phyloP scores from a whole-genome alignment of 2,329 filamentous ascomycete species.

The Coniochaeta hoffmannii region DNA sequence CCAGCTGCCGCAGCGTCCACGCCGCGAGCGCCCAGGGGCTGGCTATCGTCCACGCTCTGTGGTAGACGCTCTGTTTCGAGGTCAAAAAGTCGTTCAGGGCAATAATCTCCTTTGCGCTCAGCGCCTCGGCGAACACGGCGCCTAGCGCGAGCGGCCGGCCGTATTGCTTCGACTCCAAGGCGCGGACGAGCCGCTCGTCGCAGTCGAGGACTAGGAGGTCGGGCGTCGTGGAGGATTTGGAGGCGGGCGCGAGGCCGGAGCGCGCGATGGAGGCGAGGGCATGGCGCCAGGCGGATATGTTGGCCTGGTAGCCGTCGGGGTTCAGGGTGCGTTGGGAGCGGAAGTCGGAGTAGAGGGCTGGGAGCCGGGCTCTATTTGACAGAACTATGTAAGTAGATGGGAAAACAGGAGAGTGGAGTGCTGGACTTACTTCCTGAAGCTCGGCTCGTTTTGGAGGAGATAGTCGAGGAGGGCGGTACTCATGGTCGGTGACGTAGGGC shows the following conservation, averaged over 20 bases:
- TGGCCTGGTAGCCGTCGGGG: constrained; percentile 22
- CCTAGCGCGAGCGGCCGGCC: constrained; percentile 77
- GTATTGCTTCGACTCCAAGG: constrained; percentile 68
- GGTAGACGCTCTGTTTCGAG: constrained; percentile 63
- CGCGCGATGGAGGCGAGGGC: constrained; percentile 21
- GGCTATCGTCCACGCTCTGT: constrained; percentile 54
- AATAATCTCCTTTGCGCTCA: constrained; percentile 62
- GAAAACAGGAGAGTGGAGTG: neutral
- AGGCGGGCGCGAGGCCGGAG: constrained; percentile 22
- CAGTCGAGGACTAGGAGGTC: constrained; percentile 46
- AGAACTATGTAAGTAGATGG: constrained; percentile 6
- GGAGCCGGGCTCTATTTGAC: constrained; percentile 17
- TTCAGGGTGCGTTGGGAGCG: constrained; percentile 19
- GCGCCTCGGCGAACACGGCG: constrained; percentile 68
- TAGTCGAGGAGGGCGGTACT: constrained; percentile 16
- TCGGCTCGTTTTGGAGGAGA: constrained; percentile 21
- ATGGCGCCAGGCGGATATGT: constrained; percentile 27
- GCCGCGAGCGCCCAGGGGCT: constrained; percentile 62
- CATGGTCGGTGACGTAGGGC: constrained; percentile 5
- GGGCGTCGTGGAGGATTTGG: constrained; percentile 21
- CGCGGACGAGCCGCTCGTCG: constrained; percentile 58
- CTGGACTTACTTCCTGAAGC: constrained; percentile 17
- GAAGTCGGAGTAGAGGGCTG: constrained; percentile 22
- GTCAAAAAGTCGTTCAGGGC: constrained; percentile 61
- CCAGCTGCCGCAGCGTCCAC: constrained; percentile 69